Evolutionary conservation across 441 rosid species (phyloP).

Genomic region (Caryocar brasiliense): DNA sequence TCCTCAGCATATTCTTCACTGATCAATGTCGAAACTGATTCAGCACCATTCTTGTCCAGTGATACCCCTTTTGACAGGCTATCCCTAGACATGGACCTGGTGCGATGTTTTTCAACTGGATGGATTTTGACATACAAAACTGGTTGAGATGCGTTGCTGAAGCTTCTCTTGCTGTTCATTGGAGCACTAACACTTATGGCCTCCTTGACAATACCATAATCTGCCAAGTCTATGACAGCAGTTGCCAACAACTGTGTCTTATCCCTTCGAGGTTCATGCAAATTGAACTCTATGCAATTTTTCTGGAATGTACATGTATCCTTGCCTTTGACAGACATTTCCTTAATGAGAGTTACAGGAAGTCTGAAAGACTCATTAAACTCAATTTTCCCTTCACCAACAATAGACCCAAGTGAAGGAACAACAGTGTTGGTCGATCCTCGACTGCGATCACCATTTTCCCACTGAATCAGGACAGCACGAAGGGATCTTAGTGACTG

Average conservation of each 20-base stretch:
- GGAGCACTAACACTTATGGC: constrained; percentile 40
- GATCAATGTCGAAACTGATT: constrained; percentile 65
- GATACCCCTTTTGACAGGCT: constrained; percentile 28
- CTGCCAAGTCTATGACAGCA: constrained; percentile 66
- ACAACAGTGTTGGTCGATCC: constrained; percentile 60
- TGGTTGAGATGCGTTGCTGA: constrained; percentile 69
- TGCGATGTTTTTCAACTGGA: constrained; percentile 33
- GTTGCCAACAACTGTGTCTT: constrained; percentile 72
- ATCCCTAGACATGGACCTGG: constrained; percentile 31
- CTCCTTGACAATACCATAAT: constrained; percentile 55
- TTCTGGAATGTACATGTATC: constrained; percentile 45
- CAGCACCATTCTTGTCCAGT: constrained; percentile 36
- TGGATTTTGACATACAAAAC: constrained; percentile 53
- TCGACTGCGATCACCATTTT: constrained; percentile 60
- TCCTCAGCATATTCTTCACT: constrained; percentile 76
- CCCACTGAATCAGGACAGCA: constrained; percentile 85
- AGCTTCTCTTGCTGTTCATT: constrained; percentile 71
- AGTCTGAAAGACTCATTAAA: constrained; percentile 76
- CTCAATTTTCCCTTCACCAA: constrained; percentile 83
- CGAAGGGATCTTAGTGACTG: constrained; percentile 81
- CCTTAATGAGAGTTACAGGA: constrained; percentile 58
- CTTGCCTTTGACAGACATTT: constrained; percentile 44
- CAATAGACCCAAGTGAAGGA: constrained; percentile 65
- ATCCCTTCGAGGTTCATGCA: constrained; percentile 86
- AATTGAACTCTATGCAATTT: constrained; percentile 62